Evolutionary conservation across 176 grass and related monocot genomes (phyloP), one percentile per base, ranked within the genome.

Genomic region (Luzula sylvatica): DNA sequence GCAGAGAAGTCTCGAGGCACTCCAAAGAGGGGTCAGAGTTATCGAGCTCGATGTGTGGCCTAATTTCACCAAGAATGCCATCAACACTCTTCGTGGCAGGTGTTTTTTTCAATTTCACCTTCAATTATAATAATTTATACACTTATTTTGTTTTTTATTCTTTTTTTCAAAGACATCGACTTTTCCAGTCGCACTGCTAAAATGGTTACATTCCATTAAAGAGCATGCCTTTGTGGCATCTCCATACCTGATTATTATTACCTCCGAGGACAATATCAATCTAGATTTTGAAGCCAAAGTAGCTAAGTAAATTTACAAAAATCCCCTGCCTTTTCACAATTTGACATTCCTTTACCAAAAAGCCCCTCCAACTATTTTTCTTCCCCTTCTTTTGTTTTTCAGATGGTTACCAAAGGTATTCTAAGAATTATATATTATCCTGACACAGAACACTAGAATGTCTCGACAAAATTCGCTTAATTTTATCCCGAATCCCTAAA

Each of bases 41-140:
- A 89, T 96, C 74, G 92, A 96, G 56, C 58, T 96, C 60, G 92
- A 90, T 65, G 86, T 96, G 66, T 96, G 92, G 85, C 85, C 92
- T 57, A 96, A 90, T 86, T 82, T 77, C 55, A 68, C 78, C 25
- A 96, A 96, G 70, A 81, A 96, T 71, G 81, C 86, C 26, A 77
- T 96, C 42, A 51, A 86, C 63, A 78, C 89, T 79, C 92, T 96
- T 38, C 92, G 89, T 67, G 92, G 92, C 72, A 86, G 92, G 92
- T 96, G 68, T 11, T 7, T 17, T 69, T 2, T 55, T 43, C 12
- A n/a, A 38, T 11, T 7, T 39, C 26, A 46, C 11, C 8, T 50
- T 56, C 15, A 52, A 55, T 32, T 6, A 53, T 35, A 4, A 46
- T 20, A 25, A 22, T 39, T 48, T 3, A 15, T 54, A 56, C 52